These are phyloP conservation scores for Fusarium poae DNA, from an alignment of 2,329 filamentous ascomycete genomes.

Conservation along the genomic window DNA sequence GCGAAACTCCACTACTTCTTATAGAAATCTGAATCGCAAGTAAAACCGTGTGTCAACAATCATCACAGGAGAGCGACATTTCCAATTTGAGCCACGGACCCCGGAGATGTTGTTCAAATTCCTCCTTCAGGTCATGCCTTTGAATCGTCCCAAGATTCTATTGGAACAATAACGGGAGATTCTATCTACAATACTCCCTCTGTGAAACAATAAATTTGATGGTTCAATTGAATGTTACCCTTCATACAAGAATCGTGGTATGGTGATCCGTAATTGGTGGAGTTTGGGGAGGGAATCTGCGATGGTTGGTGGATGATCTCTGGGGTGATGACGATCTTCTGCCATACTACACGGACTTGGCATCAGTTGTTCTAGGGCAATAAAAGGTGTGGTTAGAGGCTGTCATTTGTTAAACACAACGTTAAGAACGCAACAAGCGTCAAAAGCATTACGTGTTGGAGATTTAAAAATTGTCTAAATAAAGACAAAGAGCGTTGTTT, in stretches of 20 bases:
- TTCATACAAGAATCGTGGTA: not conserved
- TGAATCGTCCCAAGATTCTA: not conserved
- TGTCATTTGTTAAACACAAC: fast-evolving
- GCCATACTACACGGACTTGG: not conserved
- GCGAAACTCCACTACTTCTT: not conserved
- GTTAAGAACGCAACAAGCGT: fast-evolving
- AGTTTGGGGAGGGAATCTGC: not conserved
- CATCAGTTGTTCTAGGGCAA: not conserved
- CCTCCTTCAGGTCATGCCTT: slow-evolving; percentile 11
- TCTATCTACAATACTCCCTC: not conserved
- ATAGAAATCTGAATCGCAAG: not conserved
- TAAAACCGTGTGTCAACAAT: fast-evolving
- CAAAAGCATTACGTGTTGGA: not conserved
- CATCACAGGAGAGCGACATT: not conserved
- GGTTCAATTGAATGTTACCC: slow-evolving; percentile 4
- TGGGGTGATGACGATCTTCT: not conserved
- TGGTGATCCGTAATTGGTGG: slow-evolving; percentile 17
- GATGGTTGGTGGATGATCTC: slow-evolving; percentile 10
- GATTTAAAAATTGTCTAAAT: not conserved
- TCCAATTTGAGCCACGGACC: slow-evolving; percentile 25
- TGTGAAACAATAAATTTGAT: slow-evolving; percentile 20
- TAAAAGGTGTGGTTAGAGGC: too few relatives aligned
- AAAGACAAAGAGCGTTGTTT: fast-evolving
- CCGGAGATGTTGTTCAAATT: slow-evolving; percentile 2
- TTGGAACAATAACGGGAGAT: not conserved